These are phyloP conservation scores for Syzygium aromaticum DNA, from an alignment of 345 rosid species.

Conservation along the genomic window DNA sequence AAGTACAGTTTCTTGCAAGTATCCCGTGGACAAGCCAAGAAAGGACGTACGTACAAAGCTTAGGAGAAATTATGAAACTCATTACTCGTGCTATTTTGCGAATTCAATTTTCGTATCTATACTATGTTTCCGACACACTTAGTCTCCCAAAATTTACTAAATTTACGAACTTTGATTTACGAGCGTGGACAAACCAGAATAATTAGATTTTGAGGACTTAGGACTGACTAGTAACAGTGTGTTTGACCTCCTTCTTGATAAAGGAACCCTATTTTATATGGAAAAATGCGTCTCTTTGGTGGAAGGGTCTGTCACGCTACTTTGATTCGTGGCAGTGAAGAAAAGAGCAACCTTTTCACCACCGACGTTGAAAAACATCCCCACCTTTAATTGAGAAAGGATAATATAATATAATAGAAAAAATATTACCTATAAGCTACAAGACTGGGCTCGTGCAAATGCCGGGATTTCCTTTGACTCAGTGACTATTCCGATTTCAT, in stretches of 20 bases:
- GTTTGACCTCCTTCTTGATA: background rate
- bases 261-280: background rate
- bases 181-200: background rate
- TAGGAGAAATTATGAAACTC: no score
- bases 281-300: background rate
- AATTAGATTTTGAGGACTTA: background rate
- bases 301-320: background rate
- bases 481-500: background rate
- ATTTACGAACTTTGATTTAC: background rate
- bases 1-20: no score
- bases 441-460: background rate
- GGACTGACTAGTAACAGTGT: background rate
- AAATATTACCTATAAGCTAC: background rate
- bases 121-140: no score
- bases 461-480: background rate
- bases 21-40: no score
- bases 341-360: background rate
- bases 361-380: background rate
- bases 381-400: background rate
- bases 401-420: no score
- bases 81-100: no score
- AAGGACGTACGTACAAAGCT: no score
- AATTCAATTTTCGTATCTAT: no score
- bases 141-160: no score
- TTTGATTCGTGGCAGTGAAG: background rate